Conservation (phyloP, 805 yeast genomes). For the Metschnikowia colocasiae region DNA sequence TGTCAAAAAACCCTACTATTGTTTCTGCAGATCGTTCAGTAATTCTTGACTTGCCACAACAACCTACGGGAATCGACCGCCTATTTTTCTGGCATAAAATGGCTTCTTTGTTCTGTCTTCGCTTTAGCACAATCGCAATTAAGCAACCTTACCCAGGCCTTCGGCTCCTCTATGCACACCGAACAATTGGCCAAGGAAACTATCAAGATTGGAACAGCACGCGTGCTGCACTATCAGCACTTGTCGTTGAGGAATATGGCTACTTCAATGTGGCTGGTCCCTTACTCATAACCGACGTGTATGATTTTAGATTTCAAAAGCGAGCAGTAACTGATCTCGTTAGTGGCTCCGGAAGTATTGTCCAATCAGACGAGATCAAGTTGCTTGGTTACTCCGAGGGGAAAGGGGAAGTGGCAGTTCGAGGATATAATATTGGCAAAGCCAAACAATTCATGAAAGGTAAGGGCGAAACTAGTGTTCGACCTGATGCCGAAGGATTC, state of each 20-base stretch:
- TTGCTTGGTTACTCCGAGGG: constrained; percentile 31
- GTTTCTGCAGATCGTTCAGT: constrained; percentile 12
- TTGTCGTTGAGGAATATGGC: constrained; percentile 51
- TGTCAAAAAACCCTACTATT: constrained; percentile 15
- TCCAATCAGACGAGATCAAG: constrained; percentile 60
- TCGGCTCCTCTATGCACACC: constrained; percentile 42
- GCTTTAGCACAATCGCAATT: constrained; percentile 32
- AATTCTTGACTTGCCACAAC: constrained; percentile 18
- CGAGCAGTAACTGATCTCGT: constrained; percentile 16
- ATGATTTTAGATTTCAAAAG: constrained; percentile 53
- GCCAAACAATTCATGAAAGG: constrained; percentile 21
- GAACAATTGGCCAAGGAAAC: constrained; percentile 21
- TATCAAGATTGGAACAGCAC: constrained; percentile 35
- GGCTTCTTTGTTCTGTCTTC: constrained; percentile 47
- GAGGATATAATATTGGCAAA: constrained; percentile 69
- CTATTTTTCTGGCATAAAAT: constrained; percentile 34
- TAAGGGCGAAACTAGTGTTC: constrained; percentile 12
- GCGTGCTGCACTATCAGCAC: constrained; percentile 44
- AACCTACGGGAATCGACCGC: constrained; percentile 15
- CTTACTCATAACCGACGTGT: constrained; percentile 53
- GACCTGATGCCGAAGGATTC: constrained; percentile 35
- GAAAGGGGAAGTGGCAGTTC: constrained; percentile 49
- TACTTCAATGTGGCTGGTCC: constrained; percentile 53
- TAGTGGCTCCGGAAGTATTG: constrained; percentile 52
- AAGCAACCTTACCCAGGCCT: constrained; percentile 20